Percentiles rank a stretch among this genome's conserved stretches.
Evolutionary conservation across 2,329 filamentous ascomycete species (phyloP).

Genomic region (Didymella lethalis): DNA sequence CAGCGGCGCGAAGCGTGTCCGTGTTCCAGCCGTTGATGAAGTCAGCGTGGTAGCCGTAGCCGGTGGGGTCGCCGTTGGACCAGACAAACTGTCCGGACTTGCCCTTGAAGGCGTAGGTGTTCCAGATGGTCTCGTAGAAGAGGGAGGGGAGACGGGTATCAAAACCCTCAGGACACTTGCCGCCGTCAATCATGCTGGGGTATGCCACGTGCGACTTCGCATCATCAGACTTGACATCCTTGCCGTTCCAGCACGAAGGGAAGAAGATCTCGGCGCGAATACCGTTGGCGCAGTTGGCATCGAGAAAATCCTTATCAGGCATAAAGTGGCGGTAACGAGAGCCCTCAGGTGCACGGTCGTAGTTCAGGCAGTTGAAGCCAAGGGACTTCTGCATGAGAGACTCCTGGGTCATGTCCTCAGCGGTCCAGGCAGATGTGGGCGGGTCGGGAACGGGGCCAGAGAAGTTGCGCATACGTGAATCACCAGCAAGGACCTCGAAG

Average conservation of each 20-base stretch:
- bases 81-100: conserved; percentile 68
- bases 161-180: conserved; percentile 63
- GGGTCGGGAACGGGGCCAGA: conserved; percentile 67
- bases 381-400: conserved; percentile 80
- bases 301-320: conserved; percentile 80
- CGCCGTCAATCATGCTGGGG: conserved; percentile 62
- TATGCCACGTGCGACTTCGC: conserved; percentile 72
- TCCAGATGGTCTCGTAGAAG: conserved; percentile 68
- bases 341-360: conserved; percentile 68
- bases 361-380: conserved; percentile 96
- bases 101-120: conserved; percentile 61
- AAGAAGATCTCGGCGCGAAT: conserved; percentile 76
- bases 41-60: conserved; percentile 76
- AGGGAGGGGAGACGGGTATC: conserved; percentile 65
- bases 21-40: conserved; percentile 77
- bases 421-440: conserved; percentile 74
- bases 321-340: conserved; percentile 83
- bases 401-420: conserved; percentile 70
- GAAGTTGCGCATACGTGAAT: conserved; percentile 65
- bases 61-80: conserved; percentile 75
- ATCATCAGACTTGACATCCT: conserved; percentile 63
- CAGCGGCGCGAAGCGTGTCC: conserved; percentile 69
- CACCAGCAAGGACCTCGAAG: conserved; percentile 75
- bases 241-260: conserved; percentile 78
- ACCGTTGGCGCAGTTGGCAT: conserved; percentile 82